Evolutionary conservation across 768 basidiomycete species (phyloP).

Genomic region (Mycena vitilis): DNA sequence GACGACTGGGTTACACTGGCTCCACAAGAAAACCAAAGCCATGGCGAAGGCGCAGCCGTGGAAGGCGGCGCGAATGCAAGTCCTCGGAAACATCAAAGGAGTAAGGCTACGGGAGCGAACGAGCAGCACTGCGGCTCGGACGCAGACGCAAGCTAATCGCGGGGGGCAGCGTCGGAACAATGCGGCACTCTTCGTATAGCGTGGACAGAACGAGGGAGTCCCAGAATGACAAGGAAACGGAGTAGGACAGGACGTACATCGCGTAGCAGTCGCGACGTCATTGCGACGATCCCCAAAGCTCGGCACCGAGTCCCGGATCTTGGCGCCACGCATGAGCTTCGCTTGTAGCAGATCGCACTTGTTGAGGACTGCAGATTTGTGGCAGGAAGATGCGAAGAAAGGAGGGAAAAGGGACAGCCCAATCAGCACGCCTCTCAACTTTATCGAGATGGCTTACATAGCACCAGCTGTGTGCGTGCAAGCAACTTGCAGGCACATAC

Average conservation of each 20-base stretch:
- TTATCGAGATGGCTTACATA: conserved; percentile 47
- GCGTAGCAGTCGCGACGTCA: conserved; percentile 73
- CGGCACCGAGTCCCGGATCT: conserved; percentile 75
- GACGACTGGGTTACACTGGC: neutral
- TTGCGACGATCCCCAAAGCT: conserved; percentile 82
- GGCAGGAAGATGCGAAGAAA: neutral
- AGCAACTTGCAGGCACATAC: conserved; percentile 77
- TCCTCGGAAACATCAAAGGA: too few species aligned
- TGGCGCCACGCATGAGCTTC: conserved; percentile 75
- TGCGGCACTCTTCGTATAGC: neutral
- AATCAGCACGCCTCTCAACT: neutral
- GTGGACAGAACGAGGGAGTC: too few species aligned
- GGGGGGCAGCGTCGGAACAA: neutral
- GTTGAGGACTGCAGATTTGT: conserved; percentile 60
- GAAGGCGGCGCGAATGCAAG: too few species aligned
- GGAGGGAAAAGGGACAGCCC: neutral
- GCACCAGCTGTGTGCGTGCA: conserved; percentile 64
- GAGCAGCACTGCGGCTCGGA: neutral
- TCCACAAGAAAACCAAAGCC: neutral
- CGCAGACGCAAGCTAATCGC: neutral
- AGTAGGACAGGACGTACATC: conserved; percentile 62
- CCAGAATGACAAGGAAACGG: conserved; percentile 13
- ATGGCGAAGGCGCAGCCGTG: too few species aligned
- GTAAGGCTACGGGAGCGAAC: neutral
- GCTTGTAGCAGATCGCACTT: conserved; percentile 80